Percentiles rank a stretch among this genome's conserved stretches.
phyloP scores from a whole-genome alignment of 331 rosid genomes.

The Saraca asoca region DNA sequence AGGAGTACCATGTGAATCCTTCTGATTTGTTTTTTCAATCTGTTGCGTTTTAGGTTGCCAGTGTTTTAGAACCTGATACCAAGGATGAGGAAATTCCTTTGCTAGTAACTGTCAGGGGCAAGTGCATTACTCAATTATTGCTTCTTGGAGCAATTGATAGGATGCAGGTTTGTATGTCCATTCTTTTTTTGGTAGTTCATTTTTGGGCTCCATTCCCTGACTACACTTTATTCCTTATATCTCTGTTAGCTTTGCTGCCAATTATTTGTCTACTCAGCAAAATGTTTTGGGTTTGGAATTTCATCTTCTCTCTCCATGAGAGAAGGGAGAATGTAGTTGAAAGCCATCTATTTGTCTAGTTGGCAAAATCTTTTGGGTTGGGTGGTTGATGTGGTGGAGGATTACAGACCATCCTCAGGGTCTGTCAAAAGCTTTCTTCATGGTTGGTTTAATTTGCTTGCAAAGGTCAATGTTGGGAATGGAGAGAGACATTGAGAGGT shows the following conservation, averaged over 20 bases:
- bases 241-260: conserved; percentile 23
- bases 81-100: conserved; percentile 78
- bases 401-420: conserved; percentile 5
- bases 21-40: conserved; percentile 23
- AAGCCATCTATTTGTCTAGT: conserved; percentile 18
- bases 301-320: conserved; percentile 12
- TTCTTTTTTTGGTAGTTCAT: not conserved
- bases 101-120: conserved; percentile 77
- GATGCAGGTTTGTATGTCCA: conserved; percentile 74
- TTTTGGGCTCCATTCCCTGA: not conserved
- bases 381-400: conserved; percentile 11
- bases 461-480: conserved; percentile 10
- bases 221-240: not conserved
- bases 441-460: conserved; percentile 21
- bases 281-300: conserved; percentile 2
- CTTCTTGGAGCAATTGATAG: conserved; percentile 90
- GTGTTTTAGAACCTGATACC: conserved; percentile 60
- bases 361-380: conserved; percentile 6
- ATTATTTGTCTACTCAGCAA: conserved; percentile 24
- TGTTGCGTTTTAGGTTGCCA: conserved; percentile 60
- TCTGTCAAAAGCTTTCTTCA: conserved; percentile 17
- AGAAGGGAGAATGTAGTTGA: conserved; percentile 21
- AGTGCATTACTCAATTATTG: conserved; percentile 89
- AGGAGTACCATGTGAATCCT: conserved; percentile 20
- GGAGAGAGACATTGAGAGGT: not conserved